These are phyloP conservation scores for Aaosphaeria arxii DNA, from an alignment of 2,329 filamentous ascomycete genomes.

Conservation along the genomic window DNA sequence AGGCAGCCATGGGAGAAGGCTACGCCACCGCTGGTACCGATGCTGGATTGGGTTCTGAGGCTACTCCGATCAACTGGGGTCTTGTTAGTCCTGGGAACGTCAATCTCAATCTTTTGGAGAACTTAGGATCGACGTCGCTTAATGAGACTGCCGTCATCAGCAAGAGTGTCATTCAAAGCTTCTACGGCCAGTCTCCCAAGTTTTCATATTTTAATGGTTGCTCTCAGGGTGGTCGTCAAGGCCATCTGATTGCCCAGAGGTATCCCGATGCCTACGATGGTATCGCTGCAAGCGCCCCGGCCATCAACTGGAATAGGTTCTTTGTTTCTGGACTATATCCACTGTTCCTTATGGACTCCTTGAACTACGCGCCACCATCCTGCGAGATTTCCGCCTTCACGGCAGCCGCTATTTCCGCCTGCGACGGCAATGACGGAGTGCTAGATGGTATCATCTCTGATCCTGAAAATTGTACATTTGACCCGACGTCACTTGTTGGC, in stretches of 20 bases:
- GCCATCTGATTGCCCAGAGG: slow-evolving; percentile 25
- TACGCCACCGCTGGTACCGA: slow-evolving; percentile 23
- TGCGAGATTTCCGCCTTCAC: slow-evolving; percentile 1
- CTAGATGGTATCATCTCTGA: background rate
- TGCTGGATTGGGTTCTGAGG: slow-evolving; percentile 10
- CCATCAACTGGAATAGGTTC: slow-evolving; percentile 15
- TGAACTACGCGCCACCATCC: too few species aligned
- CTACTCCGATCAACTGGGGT: slow-evolving; percentile 10
- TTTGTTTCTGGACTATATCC: slow-evolving; percentile 10
- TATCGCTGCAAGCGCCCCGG: slow-evolving; percentile 27
- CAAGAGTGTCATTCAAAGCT: slow-evolving; percentile 18
- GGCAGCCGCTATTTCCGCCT: slow-evolving; percentile 7
- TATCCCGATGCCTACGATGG: slow-evolving; percentile 30
- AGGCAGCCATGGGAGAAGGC: slow-evolving; percentile 14
- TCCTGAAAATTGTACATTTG: background rate
- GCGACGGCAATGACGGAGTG: slow-evolving; percentile 1
- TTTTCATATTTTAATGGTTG: slow-evolving; percentile 36
- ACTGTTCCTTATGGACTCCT: slow-evolving; percentile 19
- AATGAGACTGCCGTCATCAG: slow-evolving; percentile 19
- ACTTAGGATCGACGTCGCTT: slow-evolving; percentile 31
- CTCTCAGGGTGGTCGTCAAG: slow-evolving; percentile 33
- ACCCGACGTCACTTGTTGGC: background rate
- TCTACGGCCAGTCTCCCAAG: slow-evolving; percentile 24
- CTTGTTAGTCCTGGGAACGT: slow-evolving; percentile 20
- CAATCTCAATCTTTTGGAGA: slow-evolving; percentile 21